phyloP scores from a whole-genome alignment of 106 monocot species.

The Acanthochlamys bracteata region DNA sequence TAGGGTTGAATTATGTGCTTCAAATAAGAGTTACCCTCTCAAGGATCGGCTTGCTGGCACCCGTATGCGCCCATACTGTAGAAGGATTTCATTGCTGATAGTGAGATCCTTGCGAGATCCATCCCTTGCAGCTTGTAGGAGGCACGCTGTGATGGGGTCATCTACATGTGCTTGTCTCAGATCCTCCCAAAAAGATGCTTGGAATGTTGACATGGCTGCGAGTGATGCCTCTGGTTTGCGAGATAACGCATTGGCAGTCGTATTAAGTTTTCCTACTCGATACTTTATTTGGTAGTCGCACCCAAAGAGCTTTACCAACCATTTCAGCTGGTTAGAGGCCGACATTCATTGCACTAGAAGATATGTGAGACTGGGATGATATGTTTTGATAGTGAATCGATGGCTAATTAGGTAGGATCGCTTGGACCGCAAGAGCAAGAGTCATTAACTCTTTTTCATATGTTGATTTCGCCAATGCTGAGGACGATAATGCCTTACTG shows the following conservation, averaged over 20 bases:
- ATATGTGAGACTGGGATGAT: not conserved
- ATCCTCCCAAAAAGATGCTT: not conserved
- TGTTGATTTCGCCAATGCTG: not conserved
- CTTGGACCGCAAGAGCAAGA: not conserved
- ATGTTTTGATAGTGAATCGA: not conserved
- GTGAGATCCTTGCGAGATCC: too few relatives aligned
- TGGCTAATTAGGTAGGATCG: not conserved
- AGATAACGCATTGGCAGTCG: too few relatives aligned
- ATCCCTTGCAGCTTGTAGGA: too few relatives aligned
- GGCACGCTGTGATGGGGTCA: not conserved
- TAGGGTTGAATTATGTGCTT: not conserved
- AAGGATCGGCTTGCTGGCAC: too few relatives aligned
- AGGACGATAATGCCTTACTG: not conserved
- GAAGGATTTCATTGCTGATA: too few relatives aligned
- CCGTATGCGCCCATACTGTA: too few relatives aligned
- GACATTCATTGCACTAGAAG: not conserved
- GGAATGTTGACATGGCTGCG: too few relatives aligned
- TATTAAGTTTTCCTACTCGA: not conserved
- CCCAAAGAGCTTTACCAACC: not conserved
- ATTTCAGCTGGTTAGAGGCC: not conserved
- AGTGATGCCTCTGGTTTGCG: conserved; percentile 1
- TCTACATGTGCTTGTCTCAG: not conserved
- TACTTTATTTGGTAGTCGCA: conserved; percentile 1
- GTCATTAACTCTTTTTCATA: not conserved
- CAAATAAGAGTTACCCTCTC: not conserved